Percentiles rank a stretch among this genome's conserved stretches.
These are phyloP conservation scores for Trametopsis cervina DNA, from an alignment of 768 basidiomycete species.

Conservation along the genomic window DNA sequence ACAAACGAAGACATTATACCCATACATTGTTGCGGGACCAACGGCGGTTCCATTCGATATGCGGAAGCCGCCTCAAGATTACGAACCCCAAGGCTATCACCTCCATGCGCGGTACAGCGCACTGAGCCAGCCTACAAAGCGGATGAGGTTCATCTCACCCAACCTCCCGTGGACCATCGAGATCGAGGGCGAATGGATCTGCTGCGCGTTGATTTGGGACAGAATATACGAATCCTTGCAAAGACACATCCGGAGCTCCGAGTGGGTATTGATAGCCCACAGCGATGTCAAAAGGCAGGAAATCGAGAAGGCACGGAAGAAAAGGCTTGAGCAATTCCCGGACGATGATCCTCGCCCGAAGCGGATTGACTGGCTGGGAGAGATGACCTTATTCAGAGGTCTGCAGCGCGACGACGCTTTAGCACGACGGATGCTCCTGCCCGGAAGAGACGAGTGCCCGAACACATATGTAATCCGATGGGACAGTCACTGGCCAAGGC, in stretches of 20 bases:
- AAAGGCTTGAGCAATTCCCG: slow-evolving; percentile 29
- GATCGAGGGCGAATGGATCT: slow-evolving; percentile 35
- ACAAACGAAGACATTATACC: too few relatives aligned
- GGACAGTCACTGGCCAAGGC: slow-evolving; percentile 22
- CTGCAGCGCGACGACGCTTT: slow-evolving; percentile 55
- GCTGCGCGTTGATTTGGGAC: slow-evolving; percentile 51
- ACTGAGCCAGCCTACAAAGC: slow-evolving; percentile 21
- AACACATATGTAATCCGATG: slow-evolving; percentile 61
- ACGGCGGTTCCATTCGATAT: slow-evolving; percentile 46
- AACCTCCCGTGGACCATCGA: slow-evolving; percentile 63
- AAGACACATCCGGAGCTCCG: slow-evolving; percentile 51
- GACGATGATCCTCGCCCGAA: slow-evolving; percentile 33
- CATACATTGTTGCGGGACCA: slow-evolving; percentile 44
- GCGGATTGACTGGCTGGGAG: slow-evolving; percentile 62
- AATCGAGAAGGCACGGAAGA: slow-evolving; percentile 46
- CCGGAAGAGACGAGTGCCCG: slow-evolving; percentile 31
- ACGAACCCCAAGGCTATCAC: slow-evolving; percentile 38
- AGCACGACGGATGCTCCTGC: slow-evolving; percentile 42
- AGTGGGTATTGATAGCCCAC: slow-evolving; percentile 51
- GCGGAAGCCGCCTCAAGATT: slow-evolving; percentile 33
- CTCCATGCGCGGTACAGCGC: slow-evolving; percentile 31
- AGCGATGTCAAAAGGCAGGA: slow-evolving; percentile 37
- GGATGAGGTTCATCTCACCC: slow-evolving; percentile 49
- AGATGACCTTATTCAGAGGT: slow-evolving; percentile 51
- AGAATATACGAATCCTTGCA: slow-evolving; percentile 44